A percentile compares a stretch with the other conserved stretches of the same genome.
These are phyloP conservation scores for Diaporthe sp. DNA, from an alignment of 2,329 filamentous ascomycete species.

Conservation along the genomic window DNA sequence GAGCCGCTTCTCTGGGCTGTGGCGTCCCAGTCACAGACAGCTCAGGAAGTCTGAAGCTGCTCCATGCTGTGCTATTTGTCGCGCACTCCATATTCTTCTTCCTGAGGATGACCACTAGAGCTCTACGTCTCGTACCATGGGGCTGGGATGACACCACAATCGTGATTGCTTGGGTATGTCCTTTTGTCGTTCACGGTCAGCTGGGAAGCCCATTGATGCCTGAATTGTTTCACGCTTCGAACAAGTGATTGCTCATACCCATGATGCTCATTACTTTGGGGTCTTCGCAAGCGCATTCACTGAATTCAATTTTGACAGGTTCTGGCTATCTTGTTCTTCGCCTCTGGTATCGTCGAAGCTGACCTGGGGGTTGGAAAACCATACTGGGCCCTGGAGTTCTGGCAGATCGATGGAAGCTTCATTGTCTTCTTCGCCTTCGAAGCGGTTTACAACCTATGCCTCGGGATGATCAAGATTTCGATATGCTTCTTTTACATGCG, in stretches of 20 bases:
- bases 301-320: not conserved
- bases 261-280: too few species aligned
- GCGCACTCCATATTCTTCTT: constrained; percentile 54
- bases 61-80: constrained; percentile 45
- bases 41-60: not conserved
- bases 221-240: not conserved
- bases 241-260: not conserved
- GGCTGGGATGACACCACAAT: constrained; percentile 54
- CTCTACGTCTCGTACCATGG: constrained; percentile 49
- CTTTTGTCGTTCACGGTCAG: not conserved
- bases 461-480: constrained; percentile 34
- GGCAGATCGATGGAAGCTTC: constrained; percentile 41
- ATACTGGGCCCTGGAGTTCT: constrained; percentile 45
- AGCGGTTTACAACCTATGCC: not conserved
- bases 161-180: constrained; percentile 46
- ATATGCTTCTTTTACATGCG: constrained; percentile 35
- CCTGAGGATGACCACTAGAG: constrained; percentile 53
- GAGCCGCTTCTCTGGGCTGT: constrained; percentile 22
- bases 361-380: constrained; percentile 11
- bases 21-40: not conserved
- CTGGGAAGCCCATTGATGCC: too few species aligned
- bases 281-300: not conserved
- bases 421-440: constrained; percentile 26
- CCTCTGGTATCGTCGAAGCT: constrained; percentile 13
- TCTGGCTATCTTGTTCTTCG: constrained; percentile 8